These are phyloP conservation scores for Kernera saxatilis DNA, from an alignment of 345 rosid genomes.

Conservation along the genomic window DNA sequence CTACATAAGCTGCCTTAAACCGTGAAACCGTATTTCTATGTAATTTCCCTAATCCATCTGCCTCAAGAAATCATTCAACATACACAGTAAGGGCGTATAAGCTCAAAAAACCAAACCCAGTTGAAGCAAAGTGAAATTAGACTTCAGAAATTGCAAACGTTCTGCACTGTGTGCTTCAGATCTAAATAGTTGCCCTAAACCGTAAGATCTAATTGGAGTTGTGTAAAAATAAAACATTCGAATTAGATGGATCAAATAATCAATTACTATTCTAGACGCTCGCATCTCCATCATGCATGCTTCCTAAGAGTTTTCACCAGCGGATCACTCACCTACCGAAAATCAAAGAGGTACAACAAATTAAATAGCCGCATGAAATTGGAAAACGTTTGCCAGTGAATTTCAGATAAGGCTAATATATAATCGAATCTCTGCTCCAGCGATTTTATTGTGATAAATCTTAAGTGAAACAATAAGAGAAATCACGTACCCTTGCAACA, in stretches of 20 bases:
- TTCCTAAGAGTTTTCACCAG: conserved; percentile 83
- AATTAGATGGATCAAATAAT: neutral
- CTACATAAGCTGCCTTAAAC: no score
- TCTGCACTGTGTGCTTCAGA: no score
- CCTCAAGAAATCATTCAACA: no score
- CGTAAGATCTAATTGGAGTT: no score
- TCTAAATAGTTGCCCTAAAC: no score
- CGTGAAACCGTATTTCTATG: no score
- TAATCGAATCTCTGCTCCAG: neutral
- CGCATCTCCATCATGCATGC: conserved; percentile 96
- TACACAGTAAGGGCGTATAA: no score
- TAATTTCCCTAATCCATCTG: no score
- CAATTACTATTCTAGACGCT: conserved; percentile 74
- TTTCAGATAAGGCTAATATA: neutral
- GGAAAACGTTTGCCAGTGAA: neutral
- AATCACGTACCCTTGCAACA: conserved; percentile 54
- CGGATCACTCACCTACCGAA: conserved; percentile 57
- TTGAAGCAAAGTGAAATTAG: no score
- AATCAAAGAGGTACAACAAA: neutral
- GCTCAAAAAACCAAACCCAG: no score
- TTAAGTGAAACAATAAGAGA: neutral
- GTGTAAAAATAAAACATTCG: no score
- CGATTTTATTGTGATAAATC: neutral
- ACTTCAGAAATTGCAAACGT: no score
- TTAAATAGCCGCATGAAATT: neutral